phyloP scores from a whole-genome alignment of 2,329 filamentous ascomycete species.

The Neophaeococcomyces mojaviensis region DNA sequence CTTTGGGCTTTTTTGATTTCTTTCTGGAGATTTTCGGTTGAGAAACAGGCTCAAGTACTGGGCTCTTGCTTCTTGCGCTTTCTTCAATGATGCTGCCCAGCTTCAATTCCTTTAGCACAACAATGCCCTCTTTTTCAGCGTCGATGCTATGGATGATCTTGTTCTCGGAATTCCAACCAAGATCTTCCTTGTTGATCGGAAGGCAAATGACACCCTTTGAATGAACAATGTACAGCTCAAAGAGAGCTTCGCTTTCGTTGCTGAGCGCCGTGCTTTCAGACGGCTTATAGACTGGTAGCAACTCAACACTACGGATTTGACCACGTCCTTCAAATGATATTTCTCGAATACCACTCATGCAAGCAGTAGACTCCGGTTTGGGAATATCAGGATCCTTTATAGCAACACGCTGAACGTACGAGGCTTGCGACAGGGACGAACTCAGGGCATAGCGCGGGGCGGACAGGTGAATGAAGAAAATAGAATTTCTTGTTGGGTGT shows the following conservation, averaged over 20 bases:
- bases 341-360: conserved; percentile 93
- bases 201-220: conserved; percentile 92
- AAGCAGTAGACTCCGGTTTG: conserved; percentile 87
- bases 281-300: conserved; percentile 60
- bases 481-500: conserved; percentile 91
- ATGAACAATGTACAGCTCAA: conserved; percentile 96
- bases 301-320: conserved; percentile 79
- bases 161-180: conserved; percentile 86
- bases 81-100: conserved; percentile 30
- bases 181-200: conserved; percentile 75
- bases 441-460: conserved; percentile 83
- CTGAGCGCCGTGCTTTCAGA: conserved; percentile 45
- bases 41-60: conserved; percentile 26
- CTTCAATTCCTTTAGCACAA: conserved; percentile 66
- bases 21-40: conserved; percentile 35
- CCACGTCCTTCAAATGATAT: conserved; percentile 86
- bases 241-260: conserved; percentile 64
- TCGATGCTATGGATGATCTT: conserved; percentile 73
- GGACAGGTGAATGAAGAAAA: conserved; percentile 94
- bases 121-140: conserved; percentile 64
- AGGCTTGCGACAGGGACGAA: conserved; percentile 69
- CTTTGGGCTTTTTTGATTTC: conserved; percentile 33
- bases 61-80: conserved; percentile 34
- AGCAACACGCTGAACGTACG: conserved; percentile 72
- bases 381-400: conserved; percentile 65